Base-by-base conservation (phyloP, 192 early-diverging fungal species). In the Coemansia sp. region DNA sequence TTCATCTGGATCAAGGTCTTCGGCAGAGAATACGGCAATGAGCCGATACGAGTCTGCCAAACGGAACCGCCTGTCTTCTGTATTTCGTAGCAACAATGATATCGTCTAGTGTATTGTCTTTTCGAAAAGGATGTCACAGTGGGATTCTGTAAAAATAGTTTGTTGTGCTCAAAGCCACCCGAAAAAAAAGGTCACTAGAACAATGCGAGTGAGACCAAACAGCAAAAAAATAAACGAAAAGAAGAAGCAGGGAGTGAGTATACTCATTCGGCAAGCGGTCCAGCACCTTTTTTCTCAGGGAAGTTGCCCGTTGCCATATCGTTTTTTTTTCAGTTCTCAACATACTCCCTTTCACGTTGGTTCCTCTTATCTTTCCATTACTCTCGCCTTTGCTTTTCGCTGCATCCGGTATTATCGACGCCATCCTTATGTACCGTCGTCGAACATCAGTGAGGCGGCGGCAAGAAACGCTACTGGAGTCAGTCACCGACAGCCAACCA, bases 31-130 rank as follows among this genome's bases (percentile, higher is more conserved):
- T 33, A 12, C 59, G 5, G 39, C 34, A 3, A 38, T 38, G 39
- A 61, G 35, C 45, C 50, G 69, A 23, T 72, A 77, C 61, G 63
- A 76, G 56, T 61, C 75, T 31, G 59, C 69, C 20, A 76, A 67
- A 35, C 59, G 65, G 16, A 65, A 70, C 41, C 59, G 74, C 7
- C 60, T 76, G 18, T 76, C 68, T 4, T 70, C 64, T 6, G 65
- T 76, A 10, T 76, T 76, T 64, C 36, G 64, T 21, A 70, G 53
- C 6, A 55, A 55, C 13, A 34, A 31, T 31, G 34, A 56, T 56
- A 33, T 12, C 28, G 38, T 16, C n/a, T 25, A 37, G 13, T 14
- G 3, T 14, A 53, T 53, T 53, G 50, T 50, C 31, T 31, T 3
- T 50, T 3, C 3, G 9, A 50, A 10, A 20, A 12, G 18, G 20